Percentiles rank a stretch among this genome's conserved stretches.
Evolutionary conservation across 2,329 filamentous ascomycete species (phyloP).

Genomic region (Trichophyton equinum): DNA sequence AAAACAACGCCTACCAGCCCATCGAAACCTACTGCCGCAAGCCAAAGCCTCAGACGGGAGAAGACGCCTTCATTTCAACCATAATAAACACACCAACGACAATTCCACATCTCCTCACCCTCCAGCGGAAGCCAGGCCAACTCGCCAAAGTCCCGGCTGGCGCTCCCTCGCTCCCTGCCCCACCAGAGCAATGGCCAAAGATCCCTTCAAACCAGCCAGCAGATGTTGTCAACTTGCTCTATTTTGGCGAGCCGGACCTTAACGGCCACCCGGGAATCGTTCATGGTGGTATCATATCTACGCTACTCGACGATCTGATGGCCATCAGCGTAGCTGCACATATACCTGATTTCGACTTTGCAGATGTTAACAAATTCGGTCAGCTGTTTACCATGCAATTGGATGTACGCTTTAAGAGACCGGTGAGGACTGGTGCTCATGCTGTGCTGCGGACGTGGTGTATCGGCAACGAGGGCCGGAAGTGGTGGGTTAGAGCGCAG

Average conservation of each 20-base stretch:
- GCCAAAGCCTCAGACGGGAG: slow-evolving; percentile 28
- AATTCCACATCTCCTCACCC: slow-evolving; percentile 31
- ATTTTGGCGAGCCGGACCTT: slow-evolving; percentile 25
- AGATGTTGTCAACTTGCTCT: slow-evolving; percentile 28
- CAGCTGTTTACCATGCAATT: slow-evolving; percentile 30
- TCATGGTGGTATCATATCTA: slow-evolving; percentile 32
- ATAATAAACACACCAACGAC: slow-evolving; percentile 29
- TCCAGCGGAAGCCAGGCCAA: slow-evolving; percentile 19
- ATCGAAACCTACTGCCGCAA: slow-evolving; percentile 30
- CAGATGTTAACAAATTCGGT: slow-evolving; percentile 18
- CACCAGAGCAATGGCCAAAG: slow-evolving; percentile 15
- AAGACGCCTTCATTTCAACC: slow-evolving; percentile 32
- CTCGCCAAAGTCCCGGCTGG: slow-evolving; percentile 13
- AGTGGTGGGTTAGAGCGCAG: slow-evolving; percentile 32
- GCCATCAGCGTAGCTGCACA: slow-evolving; percentile 27
- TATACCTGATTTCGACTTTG: slow-evolving; percentile 12
- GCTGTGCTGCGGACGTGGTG: slow-evolving; percentile 28
- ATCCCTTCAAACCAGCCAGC: slow-evolving; percentile 14
- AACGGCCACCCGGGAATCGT: slow-evolving; percentile 29
- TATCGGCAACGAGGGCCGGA: slow-evolving; percentile 26
- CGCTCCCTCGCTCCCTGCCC: slow-evolving; percentile 15
- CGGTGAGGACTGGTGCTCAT: slow-evolving; percentile 25
- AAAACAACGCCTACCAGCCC: slow-evolving; percentile 25
- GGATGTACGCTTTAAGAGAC: slow-evolving; percentile 30
- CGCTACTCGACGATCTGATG: slow-evolving; percentile 35